Evolutionary conservation across 768 basidiomycete genomes (phyloP).

Genomic region (Psilocybe tampanensis): DNA sequence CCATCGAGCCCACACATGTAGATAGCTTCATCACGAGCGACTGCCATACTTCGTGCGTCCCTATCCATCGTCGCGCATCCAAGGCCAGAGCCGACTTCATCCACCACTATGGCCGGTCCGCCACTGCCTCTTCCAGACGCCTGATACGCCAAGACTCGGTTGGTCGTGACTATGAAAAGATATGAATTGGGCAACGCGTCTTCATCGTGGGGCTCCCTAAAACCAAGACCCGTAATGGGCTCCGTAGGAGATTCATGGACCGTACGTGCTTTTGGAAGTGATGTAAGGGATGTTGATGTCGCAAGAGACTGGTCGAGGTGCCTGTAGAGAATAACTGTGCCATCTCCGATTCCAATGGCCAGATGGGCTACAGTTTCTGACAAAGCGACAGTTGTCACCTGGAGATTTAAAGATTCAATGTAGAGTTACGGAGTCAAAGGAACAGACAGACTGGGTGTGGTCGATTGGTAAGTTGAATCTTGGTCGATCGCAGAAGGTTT

Average conservation of each 20-base stretch:
- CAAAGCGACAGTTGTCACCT: conserved; percentile 82
- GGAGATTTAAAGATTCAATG: conserved; percentile 9
- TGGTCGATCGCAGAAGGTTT: conserved; percentile 69
- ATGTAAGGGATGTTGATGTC: conserved; percentile 65
- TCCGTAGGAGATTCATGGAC: conserved; percentile 85
- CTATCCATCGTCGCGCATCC: conserved; percentile 86
- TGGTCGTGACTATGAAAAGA: conserved; percentile 89
- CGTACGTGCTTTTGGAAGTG: conserved; percentile 83
- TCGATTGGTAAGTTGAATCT: conserved; percentile 73
- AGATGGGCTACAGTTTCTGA: conserved; percentile 81
- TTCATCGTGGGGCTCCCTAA: conserved; percentile 62
- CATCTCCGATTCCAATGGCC: conserved; percentile 93
- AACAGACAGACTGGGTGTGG: conserved; percentile 68
- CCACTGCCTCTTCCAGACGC: conserved; percentile 73
- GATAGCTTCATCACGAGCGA: conserved; percentile 91
- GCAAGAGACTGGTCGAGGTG: conserved; percentile 90
- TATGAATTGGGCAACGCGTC: conserved; percentile 43
- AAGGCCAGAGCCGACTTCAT: conserved; percentile 84
- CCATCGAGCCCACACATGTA: conserved; percentile 85
- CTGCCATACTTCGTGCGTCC: conserved; percentile 70
- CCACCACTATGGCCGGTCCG: conserved; percentile 66
- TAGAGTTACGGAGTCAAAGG: neutral
- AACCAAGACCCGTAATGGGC: conserved; percentile 92
- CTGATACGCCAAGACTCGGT: conserved; percentile 75
- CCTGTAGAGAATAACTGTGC: conserved; percentile 88